phyloP scores from a whole-genome alignment of 2,329 filamentous ascomycete species.

The Didymosphaeria variabile region DNA sequence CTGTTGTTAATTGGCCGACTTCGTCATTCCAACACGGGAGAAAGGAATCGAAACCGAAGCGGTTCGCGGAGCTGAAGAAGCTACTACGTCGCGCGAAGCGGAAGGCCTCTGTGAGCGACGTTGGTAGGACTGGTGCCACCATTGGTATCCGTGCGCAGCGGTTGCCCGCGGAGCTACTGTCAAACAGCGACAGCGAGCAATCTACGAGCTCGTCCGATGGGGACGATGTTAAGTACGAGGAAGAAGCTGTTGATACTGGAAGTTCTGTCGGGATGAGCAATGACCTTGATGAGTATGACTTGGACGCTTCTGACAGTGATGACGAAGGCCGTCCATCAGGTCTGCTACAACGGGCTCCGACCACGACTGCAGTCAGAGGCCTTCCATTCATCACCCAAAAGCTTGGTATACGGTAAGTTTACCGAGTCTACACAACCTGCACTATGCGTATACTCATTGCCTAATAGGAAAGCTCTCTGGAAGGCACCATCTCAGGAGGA shows the following conservation, averaged over 20 bases:
- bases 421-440: too few species aligned
- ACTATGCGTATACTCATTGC: background rate
- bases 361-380: constrained; percentile 26
- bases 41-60: constrained; percentile 52
- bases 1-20: constrained; percentile 60
- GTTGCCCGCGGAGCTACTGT: constrained; percentile 69
- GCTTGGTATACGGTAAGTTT: constrained; percentile 33
- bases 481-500: constrained; percentile 29
- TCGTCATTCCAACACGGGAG: constrained; percentile 62
- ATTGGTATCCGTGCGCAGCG: constrained; percentile 80
- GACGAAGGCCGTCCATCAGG: constrained; percentile 32
- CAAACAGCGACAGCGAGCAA: constrained; percentile 49
- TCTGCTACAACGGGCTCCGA: constrained; percentile 32
- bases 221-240: constrained; percentile 30
- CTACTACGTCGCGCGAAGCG: constrained; percentile 69
- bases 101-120: constrained; percentile 57
- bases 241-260: constrained; percentile 42
- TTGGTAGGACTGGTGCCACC: constrained; percentile 67
- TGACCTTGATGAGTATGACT: constrained; percentile 46
- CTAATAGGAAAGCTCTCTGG: constrained; percentile 30
- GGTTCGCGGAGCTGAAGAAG: constrained; percentile 68
- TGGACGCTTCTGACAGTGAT: constrained; percentile 39
- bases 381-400: constrained; percentile 38
- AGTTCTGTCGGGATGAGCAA: constrained; percentile 44
- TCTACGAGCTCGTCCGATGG: constrained; percentile 33